Evolutionary conservation across 2,329 filamentous ascomycete genomes (phyloP).

Genomic region (Colletotrichum eleusines): DNA sequence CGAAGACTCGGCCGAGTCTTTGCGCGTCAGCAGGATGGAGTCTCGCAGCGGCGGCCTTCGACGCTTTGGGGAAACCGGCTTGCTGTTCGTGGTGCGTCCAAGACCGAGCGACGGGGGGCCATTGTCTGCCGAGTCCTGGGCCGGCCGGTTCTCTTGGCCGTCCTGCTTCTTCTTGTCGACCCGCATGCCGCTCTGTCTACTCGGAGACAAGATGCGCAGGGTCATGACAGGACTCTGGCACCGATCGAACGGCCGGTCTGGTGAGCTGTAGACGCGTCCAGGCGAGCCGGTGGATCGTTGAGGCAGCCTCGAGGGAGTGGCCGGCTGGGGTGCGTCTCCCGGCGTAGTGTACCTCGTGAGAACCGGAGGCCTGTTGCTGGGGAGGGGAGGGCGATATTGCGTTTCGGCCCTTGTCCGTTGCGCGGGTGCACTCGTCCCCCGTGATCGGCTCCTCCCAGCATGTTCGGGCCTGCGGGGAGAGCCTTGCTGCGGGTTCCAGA

Average conservation of each 20-base stretch:
- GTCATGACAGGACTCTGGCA: constrained; percentile 38
- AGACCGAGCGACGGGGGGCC: not conserved
- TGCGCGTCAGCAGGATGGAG: constrained; percentile 32
- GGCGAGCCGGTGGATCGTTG: constrained; percentile 19
- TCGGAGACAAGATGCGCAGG: constrained; percentile 27
- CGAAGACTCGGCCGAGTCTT: constrained; percentile 16
- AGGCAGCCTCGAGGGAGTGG: not conserved
- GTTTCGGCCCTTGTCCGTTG: constrained; percentile 28
- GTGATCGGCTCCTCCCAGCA: not conserved
- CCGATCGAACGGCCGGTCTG: constrained; percentile 16
- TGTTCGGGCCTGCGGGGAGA: constrained; percentile 15
- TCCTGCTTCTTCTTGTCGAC: constrained; percentile 11
- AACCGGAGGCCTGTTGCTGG: constrained; percentile 20
- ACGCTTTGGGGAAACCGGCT: constrained; percentile 23
- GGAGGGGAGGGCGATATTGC: constrained; percentile 10
- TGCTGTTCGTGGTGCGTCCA: constrained; percentile 12
- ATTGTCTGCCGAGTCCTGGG: not conserved
- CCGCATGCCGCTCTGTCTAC: not conserved
- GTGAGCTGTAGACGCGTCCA: constrained; percentile 34
- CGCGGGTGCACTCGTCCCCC: not conserved
- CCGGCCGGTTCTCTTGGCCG: constrained; percentile 15
- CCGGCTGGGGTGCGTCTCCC: constrained; percentile 2
- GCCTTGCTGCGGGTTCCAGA: constrained; percentile 14
- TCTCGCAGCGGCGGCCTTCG: constrained; percentile 29
- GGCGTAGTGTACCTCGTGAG: constrained; percentile 27